Evolutionary conservation across 1,284 basidiomycete genomes (phyloP), one percentile per base, ranked within the genome.

Genomic region (Moesziomyces sp.): DNA sequence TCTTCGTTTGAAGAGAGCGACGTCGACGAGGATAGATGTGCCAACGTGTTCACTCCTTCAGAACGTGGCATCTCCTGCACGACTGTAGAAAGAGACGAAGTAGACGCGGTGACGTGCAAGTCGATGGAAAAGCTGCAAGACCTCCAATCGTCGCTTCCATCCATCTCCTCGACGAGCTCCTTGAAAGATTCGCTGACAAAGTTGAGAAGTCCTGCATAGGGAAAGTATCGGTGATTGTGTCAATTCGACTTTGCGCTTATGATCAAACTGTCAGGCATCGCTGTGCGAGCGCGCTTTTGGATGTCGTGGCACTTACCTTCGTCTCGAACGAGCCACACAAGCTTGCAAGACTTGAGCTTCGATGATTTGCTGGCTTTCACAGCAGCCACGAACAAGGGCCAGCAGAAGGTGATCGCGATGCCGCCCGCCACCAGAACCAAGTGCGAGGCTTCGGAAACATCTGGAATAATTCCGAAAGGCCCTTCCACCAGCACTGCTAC

Each of bases 341-440:
- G 51, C 61, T 67, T 76, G 60, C 73, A 76, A 1, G 54, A 44
- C 1, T 43, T 49, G 10, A 63, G 47, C 35, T 46, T 61, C 0
- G 46, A 26, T 1, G 24, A n/a, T 4, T 23, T n/a, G 28, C 50
- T 28, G 3, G 21, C 46, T 28, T 48, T 49, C 16, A 51, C 46
- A 2, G 68, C 68, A 2, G 54, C 44, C n/a, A 57, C 46, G n/a
- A 79, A 63, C 13, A 72, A 28, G 8, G 76, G 69, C 49, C 73
- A 58, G 40, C 66, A 67, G 57, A 68, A 77, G 2, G 76, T 74
- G 59, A 79, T 68, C 1, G 74, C 77, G 19, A 79, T 69, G 30
- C 77, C 77, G 6, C 76, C 76, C 2, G 73, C 50, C 6, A 67
- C 62, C 34, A 78, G 49, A 3, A 72, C 55, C 21, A 68, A 28